Evolutionary conservation across 2,329 filamentous ascomycete genomes (phyloP).

Genomic region (Hortaea werneckii): DNA sequence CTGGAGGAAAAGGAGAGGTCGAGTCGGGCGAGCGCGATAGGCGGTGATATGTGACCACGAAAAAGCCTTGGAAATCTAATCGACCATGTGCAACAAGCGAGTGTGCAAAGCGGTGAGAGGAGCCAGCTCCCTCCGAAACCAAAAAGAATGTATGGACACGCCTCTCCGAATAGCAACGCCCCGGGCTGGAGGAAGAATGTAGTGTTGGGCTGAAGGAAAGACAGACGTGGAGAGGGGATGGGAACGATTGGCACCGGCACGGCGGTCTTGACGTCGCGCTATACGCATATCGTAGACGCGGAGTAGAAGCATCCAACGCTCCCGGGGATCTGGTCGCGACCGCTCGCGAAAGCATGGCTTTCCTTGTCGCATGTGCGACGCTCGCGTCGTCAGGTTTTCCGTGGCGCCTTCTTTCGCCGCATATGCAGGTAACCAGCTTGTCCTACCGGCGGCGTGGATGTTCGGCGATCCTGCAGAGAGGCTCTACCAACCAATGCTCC

Average conservation of each 20-base stretch:
- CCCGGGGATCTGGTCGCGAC: conserved; percentile 10
- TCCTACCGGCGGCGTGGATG: conserved; percentile 8
- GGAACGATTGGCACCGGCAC: background rate
- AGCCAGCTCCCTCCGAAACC: background rate
- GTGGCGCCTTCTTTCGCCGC: conserved; percentile 11
- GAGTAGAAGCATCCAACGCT: background rate
- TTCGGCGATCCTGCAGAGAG: background rate
- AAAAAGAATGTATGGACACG: conserved; percentile 1
- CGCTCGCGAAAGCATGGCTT: conserved; percentile 5
- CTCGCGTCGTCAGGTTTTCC: conserved; percentile 7
- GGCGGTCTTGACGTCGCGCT: background rate
- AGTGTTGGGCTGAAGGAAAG: too few species aligned
- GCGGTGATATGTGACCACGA: conserved; percentile 4
- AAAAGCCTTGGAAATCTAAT: conserved; percentile 2
- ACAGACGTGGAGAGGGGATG: too few species aligned
- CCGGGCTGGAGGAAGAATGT: too few species aligned
- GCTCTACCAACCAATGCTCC: background rate
- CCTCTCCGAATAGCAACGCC: too few species aligned
- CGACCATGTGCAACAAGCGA: conserved; percentile 9
- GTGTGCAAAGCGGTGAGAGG: conserved; percentile 7
- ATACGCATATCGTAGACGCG: conserved; percentile 1
- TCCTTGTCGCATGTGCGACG: conserved; percentile 10
- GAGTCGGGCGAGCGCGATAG: background rate
- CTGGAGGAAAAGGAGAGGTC: background rate
- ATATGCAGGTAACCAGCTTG: conserved; percentile 10